Base-by-base conservation (phyloP, 2,329 filamentous ascomycete genomes). In the Coniella lustricola region DNA sequence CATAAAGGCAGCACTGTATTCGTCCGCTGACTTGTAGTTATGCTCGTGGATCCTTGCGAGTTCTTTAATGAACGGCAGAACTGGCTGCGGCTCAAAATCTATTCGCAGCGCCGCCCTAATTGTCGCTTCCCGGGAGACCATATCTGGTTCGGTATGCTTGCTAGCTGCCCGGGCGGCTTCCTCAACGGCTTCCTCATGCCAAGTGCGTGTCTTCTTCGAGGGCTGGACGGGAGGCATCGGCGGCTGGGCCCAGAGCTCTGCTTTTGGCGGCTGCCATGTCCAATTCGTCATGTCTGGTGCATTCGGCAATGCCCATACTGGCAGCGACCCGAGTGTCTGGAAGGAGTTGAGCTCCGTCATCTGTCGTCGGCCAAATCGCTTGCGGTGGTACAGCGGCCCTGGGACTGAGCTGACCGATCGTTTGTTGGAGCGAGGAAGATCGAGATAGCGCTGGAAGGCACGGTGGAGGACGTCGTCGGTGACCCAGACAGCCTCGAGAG, bases 321-420 rank as follows among this genome's bases (percentile, higher is more conserved):
- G 66, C 14, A 67, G 60, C 16, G 62, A 64, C 7, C 64, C 56
- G 18, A 68, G 60, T 8, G 65, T 59, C 21, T 72, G 67, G 47
- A 73, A 64, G 16, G 66, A 59, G 48, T 66, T 67, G 50, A 77
- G 60, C 44, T 70, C 75, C 17, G 72, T 75, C 68, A 81, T 77
- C 44, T 70, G 71, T 48, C 77, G 71, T 59, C 70, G 77, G 32
- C 75, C 75, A 17, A 73, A 57, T 7, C 77, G 70, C 25, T 73
- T 74, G 25, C 74, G 71, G 57, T 68, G 72, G 62, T 81, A 78
- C 53, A 81, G 65, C 1, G 77, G 76, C 0, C 77, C 77, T 0
- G 74, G 72, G 7, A 72, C 66, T 21, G 71, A 74, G 56, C 65
- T 64, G 40, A 58, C 60, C 14, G 58, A 56, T 32, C 67, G 63